phyloP scores from a whole-genome alignment of 2,329 filamentous ascomycete genomes.

The Polytolypa hystricis region DNA sequence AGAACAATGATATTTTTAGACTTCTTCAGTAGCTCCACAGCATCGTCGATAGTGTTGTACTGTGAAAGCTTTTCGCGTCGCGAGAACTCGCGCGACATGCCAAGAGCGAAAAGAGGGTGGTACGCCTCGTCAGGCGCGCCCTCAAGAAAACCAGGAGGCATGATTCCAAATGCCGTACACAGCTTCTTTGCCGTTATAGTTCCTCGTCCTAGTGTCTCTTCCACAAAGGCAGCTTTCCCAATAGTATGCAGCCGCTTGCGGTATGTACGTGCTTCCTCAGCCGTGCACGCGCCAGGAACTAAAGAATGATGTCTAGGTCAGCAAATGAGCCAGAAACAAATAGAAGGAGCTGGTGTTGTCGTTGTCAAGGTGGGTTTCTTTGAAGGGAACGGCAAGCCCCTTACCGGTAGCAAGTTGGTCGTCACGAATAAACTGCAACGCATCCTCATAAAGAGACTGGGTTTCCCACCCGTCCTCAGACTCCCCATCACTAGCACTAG shows the following conservation, averaged over 20 bases:
- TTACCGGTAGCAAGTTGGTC: constrained; percentile 36
- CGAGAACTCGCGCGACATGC: constrained; percentile 66
- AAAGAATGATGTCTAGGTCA: constrained; percentile 7
- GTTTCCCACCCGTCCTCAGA: constrained; percentile 13
- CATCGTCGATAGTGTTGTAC: constrained; percentile 83
- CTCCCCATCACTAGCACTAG: constrained; percentile 16
- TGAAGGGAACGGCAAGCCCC: not conserved
- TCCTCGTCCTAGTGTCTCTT: constrained; percentile 57
- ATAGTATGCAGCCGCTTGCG: constrained; percentile 61
- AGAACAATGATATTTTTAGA: constrained; percentile 82
- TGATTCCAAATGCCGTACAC: constrained; percentile 73
- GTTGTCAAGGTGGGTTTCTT: not conserved
- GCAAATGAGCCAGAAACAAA: constrained; percentile 1
- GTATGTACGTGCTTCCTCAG: constrained; percentile 57
- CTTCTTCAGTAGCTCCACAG: constrained; percentile 61
- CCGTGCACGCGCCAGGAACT: constrained; percentile 48
- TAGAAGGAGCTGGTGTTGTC: not conserved
- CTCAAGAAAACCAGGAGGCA: constrained; percentile 62
- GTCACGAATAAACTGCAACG: constrained; percentile 47
- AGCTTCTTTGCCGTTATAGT: constrained; percentile 69
- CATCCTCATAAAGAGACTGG: constrained; percentile 50
- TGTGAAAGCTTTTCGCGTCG: constrained; percentile 68
- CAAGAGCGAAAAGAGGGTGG: constrained; percentile 62
- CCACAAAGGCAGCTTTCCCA: constrained; percentile 68
- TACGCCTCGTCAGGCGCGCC: constrained; percentile 62